Conservation (phyloP, 164 flowering plant species). For the Platanus orientalis region DNA sequence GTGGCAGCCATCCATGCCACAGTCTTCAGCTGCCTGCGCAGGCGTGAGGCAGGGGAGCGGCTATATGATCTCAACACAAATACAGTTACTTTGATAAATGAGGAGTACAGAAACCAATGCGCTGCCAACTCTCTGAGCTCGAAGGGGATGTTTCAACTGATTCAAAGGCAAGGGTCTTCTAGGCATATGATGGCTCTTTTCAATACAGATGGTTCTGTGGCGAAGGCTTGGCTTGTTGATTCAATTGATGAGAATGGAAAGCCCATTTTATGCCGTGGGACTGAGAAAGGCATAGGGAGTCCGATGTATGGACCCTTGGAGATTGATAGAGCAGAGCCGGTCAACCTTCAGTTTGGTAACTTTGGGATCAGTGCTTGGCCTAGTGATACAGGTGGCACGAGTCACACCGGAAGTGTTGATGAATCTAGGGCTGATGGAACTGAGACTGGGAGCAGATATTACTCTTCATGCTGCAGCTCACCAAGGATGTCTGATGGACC, state of each 20-base stretch:
- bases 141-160: constrained; percentile 77
- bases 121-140: constrained; percentile 66
- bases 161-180: constrained; percentile 68
- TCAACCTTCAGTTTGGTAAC: constrained; percentile 74
- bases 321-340: constrained; percentile 55
- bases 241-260: constrained; percentile 30
- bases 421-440: constrained; percentile 58
- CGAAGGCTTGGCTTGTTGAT: constrained; percentile 73
- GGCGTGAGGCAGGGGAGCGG: constrained; percentile 55
- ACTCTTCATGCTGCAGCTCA: constrained; percentile 87
- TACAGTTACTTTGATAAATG: constrained; percentile 53
- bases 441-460: constrained; percentile 73
- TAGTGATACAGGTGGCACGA: constrained; percentile 57
- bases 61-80: constrained; percentile 62
- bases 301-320: constrained; percentile 55
- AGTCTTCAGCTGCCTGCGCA: constrained; percentile 71
- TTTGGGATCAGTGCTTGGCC: constrained; percentile 86
- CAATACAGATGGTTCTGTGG: constrained; percentile 75
- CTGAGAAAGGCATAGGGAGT: constrained; percentile 35
- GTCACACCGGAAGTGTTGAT: constrained; percentile 65
- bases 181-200: constrained; percentile 73
- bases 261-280: constrained; percentile 12
- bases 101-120: constrained; percentile 72
- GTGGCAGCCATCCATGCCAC: constrained; percentile 88
- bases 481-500: constrained; percentile 77